Base-by-base conservation (phyloP, 495 filamentous ascomycete genomes). In the Penicillium paradoxum region DNA sequence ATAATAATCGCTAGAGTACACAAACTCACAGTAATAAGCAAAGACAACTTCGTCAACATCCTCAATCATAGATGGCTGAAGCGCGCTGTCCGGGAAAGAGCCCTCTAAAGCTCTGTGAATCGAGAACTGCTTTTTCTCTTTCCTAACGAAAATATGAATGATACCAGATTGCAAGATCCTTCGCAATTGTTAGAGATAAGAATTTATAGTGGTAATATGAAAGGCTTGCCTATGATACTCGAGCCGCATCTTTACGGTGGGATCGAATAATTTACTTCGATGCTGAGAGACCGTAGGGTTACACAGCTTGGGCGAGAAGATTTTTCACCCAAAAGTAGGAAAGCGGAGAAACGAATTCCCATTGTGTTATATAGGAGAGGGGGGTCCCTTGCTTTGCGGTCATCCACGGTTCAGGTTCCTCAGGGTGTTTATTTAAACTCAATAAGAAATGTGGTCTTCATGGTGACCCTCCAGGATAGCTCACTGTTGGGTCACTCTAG, bases 1-100 rank as follows among this genome's bases (percentile, higher is more conserved):
- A 25, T 54, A 61, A 51, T 61, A 61, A 57, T 55, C 51, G 17
- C 50, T 44, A 45, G 50, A 41, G 45, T 57, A 57, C 40, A 57
- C 37, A 46, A 55, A 61, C 30, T 61, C 54, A 55, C 47, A 57
- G 38, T 43, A 61, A 52, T 54, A 46, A 32, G 50, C 51, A 55
- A 57, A 61, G 7, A 43, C 49, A 33, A 47, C 48, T 40, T 56
- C 21, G 44, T 60, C 49, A 39, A 60, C 38, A 44, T 43, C 27
- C 29, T 49, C 39, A 17, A 45, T 50, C 3, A 60, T 40, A 17
- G 49, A 19, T 39, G 38, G 45, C 17, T 49, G 3, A 30, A 54
- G 45, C 4, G 30, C 30, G 25, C 43, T 33, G 22, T n/a, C 36
- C 36, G 30, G 52, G 27, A 54, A 54, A 36, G 37, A 48, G 29